Percentiles rank a stretch among this genome's conserved stretches.
These are phyloP conservation scores for Gaeumannomyces tritici DNA, from an alignment of 2,329 filamentous ascomycete genomes.

Conservation along the genomic window DNA sequence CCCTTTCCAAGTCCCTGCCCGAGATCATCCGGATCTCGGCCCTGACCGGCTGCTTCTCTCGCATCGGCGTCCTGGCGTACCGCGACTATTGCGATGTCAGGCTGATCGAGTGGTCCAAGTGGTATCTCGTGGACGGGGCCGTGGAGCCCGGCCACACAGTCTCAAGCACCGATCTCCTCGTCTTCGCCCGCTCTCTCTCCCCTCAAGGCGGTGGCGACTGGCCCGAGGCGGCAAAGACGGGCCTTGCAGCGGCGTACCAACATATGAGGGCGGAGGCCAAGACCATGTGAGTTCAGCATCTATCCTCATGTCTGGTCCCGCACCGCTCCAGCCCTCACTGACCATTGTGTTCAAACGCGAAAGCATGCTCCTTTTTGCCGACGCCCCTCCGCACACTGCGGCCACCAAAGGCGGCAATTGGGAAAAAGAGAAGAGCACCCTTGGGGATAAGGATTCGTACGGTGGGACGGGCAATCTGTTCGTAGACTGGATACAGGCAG, in stretches of 20 bases:
- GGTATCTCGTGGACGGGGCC: conserved; percentile 20
- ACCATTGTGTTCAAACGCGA: background rate
- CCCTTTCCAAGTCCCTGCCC: conserved; percentile 35
- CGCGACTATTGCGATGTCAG: conserved; percentile 31
- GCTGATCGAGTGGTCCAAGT: conserved; percentile 38
- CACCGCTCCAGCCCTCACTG: background rate
- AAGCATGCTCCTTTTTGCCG: conserved; percentile 38
- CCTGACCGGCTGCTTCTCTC: conserved; percentile 37
- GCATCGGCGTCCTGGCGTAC: conserved; percentile 40
- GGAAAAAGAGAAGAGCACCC: conserved; percentile 16
- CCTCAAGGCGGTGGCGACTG: conserved; percentile 27
- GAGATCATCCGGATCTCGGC: conserved; percentile 39
- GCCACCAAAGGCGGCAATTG: conserved; percentile 16
- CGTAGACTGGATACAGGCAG: conserved; percentile 31
- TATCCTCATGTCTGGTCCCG: conserved; percentile 24
- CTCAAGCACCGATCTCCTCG: conserved; percentile 23
- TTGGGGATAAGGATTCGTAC: conserved; percentile 13
- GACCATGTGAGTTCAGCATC: conserved; percentile 21
- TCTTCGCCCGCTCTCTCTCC: conserved; percentile 22
- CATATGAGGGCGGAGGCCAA: conserved; percentile 36
- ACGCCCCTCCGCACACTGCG: conserved; percentile 13
- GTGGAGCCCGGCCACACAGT: conserved; percentile 9
- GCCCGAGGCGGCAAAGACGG: conserved; percentile 39
- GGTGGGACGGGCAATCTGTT: conserved; percentile 25
- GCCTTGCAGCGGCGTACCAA: conserved; percentile 32